Conservation (phyloP, 2,329 filamentous ascomycete species). For the Dryadomyces sulphureus region DNA sequence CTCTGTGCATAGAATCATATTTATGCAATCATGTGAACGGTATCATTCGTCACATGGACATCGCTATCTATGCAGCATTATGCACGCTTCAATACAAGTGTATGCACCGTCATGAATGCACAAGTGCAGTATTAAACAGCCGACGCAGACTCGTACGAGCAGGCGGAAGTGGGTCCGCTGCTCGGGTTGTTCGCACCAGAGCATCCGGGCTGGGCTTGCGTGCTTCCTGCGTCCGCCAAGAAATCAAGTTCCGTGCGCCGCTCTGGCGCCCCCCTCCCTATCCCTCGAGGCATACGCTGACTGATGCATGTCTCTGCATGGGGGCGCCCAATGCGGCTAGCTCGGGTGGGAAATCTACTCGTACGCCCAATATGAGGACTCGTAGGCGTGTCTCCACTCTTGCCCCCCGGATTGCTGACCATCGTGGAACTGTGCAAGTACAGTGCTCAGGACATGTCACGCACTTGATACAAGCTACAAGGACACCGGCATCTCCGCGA, state of each 20-base stretch:
- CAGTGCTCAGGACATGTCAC: background rate
- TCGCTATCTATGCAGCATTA: too few species aligned
- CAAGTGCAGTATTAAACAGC: too few species aligned
- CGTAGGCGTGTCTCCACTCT: too few species aligned
- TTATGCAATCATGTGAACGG: too few species aligned
- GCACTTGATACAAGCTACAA: background rate
- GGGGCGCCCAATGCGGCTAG: background rate
- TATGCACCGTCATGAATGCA: too few species aligned
- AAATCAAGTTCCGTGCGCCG: background rate
- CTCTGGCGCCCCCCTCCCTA: too few species aligned
- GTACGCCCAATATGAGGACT: too few species aligned
- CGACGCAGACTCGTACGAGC: background rate
- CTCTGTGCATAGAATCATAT: too few species aligned
- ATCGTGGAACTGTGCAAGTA: background rate
- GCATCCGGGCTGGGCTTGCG: background rate
- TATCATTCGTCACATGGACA: too few species aligned
- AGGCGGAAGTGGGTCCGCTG: background rate
- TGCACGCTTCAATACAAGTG: too few species aligned
- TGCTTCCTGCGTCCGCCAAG: background rate
- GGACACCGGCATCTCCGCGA: background rate
- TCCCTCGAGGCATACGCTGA: background rate
- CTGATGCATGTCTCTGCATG: background rate
- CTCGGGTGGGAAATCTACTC: background rate
- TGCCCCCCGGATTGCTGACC: background rate
- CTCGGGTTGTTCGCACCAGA: background rate